Conservation (phyloP, 345 rosid species). For the Acer negundo region DNA sequence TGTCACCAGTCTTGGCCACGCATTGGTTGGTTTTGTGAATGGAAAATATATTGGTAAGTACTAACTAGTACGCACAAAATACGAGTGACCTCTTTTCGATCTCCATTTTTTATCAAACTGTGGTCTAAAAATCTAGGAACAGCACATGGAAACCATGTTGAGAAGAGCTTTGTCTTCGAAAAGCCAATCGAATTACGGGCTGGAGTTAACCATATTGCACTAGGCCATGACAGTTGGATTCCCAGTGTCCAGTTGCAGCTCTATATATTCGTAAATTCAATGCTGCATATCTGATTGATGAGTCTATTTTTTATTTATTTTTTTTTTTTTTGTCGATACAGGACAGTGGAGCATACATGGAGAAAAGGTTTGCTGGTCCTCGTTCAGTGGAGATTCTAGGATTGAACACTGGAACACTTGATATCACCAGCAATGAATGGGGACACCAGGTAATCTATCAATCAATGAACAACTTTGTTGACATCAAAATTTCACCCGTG, state of each 20-base stretch:
- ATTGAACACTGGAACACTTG: constrained; percentile 75
- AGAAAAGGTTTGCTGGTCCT: constrained; percentile 76
- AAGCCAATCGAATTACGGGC: constrained; percentile 40
- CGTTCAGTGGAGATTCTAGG: constrained; percentile 62
- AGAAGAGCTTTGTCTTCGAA: constrained; percentile 81
- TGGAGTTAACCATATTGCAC: constrained; percentile 55
- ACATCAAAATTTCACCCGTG: too few species aligned
- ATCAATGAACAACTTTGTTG: constrained; percentile 2
- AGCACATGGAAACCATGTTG: constrained; percentile 80
- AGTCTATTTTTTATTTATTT: too few species aligned
- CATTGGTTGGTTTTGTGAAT: constrained; percentile 67
- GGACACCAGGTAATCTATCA: constrained; percentile 56
- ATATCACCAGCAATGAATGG: constrained; percentile 64
- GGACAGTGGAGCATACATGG: constrained; percentile 96
- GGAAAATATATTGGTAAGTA: constrained; percentile 71
- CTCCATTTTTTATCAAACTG: neutral
- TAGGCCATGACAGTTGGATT: constrained; percentile 68
- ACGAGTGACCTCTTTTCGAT: neutral
- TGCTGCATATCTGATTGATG: neutral
- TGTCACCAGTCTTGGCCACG: constrained; percentile 87
- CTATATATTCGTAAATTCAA: neutral
- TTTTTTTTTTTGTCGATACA: constrained; percentile 28
- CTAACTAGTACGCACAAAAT: neutral
- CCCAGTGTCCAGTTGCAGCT: constrained; percentile 56
- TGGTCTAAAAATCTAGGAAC: constrained; percentile 39